phyloP scores from a whole-genome alignment of 331 rosid genomes.

The Malus hybrid region DNA sequence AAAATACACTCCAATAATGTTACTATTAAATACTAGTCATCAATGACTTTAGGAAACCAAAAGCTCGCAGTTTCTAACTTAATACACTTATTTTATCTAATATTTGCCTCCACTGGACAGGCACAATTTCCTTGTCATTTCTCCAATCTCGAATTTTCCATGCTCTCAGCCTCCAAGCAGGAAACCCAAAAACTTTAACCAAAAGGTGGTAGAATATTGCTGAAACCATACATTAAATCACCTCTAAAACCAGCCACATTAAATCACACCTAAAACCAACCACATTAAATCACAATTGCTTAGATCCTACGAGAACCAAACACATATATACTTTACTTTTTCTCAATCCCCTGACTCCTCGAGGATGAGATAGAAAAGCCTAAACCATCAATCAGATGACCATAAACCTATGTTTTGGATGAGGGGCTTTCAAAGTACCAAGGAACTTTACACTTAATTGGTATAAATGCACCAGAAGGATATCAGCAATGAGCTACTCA shows the following conservation, averaged over 20 bases:
- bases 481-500: background rate
- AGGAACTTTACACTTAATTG: background rate
- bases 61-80: background rate
- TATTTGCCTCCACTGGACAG: background rate
- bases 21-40: background rate
- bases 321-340: background rate
- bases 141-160: background rate
- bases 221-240: background rate
- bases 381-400: background rate
- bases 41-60: background rate
- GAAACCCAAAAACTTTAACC: background rate
- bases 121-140: background rate
- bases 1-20: background rate
- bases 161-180: background rate
- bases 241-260: background rate
- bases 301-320: background rate
- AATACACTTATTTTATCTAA: background rate
- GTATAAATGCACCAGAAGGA: background rate
- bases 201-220: background rate
- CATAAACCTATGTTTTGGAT: background rate
- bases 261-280: too few relatives aligned
- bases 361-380: background rate
- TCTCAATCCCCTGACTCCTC: background rate
- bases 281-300: background rate
- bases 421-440: background rate